Base-by-base conservation (phyloP, 2,329 filamentous ascomycete genomes). In the Coccinonectria pachysandricola region DNA sequence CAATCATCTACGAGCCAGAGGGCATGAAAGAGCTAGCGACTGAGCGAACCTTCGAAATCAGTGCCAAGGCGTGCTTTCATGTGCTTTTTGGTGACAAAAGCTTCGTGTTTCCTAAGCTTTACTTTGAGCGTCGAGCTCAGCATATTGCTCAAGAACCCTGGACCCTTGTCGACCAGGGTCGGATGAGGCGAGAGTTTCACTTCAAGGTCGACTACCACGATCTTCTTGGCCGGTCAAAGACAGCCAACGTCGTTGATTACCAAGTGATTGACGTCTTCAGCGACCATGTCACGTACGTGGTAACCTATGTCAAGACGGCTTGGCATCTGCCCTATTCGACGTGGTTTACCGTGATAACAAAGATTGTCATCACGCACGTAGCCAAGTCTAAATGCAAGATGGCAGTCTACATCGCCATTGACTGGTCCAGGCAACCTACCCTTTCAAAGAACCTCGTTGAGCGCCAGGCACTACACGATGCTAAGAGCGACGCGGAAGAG, bases 51-150 rank as follows among this genome's bases (percentile, higher is more conserved):
- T 94, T 93, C 51, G 81, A 92, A 40, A 78, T 96, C 34, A 92
- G 84, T 36, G 80, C 91, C 23, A 96, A 98, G 54, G 85, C 84
- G 0, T 75, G 94, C 31, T 98, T 96, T 53, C 88, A 96, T 48
- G 83, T 96, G 10, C 69, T 98, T 26, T 98, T 96, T 54, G 91
- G 91, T 19, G 91, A 98, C 54, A 93, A 88, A 58, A 93, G 84
- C 50, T 84, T 87, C 17, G 78, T 96, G 19, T 98, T 95, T 57
- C 85, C 91, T 43, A 76, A 88, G 46, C 65, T 96, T 15, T 88
- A 95, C 50, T 79, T 84, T 49, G 85, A 93, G 50, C 71, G 82
- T 26, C 71, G 77, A 43, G 84, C 82, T 9, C 72, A 78, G 51
- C 75, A 78, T 36, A 86, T 95, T 36, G 75, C 79, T 3, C 87